Percentiles rank a stretch among this genome's conserved stretches.
Conservation (phyloP, 2,329 filamentous ascomycete genomes). For the Fusarium longipes region DNA sequence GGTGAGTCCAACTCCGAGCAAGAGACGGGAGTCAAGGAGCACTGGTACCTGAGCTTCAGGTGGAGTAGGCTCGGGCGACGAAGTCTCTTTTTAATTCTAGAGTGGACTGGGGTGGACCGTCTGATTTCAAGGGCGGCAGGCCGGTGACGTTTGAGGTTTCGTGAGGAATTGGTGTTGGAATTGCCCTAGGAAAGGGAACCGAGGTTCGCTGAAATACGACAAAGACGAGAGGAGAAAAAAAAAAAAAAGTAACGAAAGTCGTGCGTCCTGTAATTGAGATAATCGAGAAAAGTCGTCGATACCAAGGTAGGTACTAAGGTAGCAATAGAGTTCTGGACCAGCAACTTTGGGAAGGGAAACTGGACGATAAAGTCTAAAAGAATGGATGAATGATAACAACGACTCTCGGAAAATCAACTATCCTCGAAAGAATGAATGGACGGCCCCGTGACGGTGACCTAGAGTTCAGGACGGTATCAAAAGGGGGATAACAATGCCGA, state of each 20-base stretch:
- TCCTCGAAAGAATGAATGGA: conserved; percentile 36
- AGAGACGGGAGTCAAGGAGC: neutral
- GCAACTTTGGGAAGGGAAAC: conserved; percentile 1
- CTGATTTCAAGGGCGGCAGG: conserved; percentile 39
- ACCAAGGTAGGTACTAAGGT: too few species aligned
- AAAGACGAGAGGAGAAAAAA: conserved; percentile 3
- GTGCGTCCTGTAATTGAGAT: conserved; percentile 26
- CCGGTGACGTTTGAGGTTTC: conserved; percentile 38
- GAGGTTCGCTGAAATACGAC: conserved; percentile 29
- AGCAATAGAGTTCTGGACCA: conserved; percentile 7
- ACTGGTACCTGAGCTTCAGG: conserved; percentile 25
- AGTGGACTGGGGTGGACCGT: conserved; percentile 38
- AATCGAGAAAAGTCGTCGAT: conserved; percentile 7
- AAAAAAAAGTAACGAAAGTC: conserved; percentile 25
- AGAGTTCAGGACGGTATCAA: conserved; percentile 28
- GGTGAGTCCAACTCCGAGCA: conserved; percentile 19
- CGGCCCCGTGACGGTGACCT: conserved; percentile 33
- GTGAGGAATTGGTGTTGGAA: conserved; percentile 29
- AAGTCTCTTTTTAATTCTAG: conserved; percentile 30
- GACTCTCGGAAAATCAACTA: conserved; percentile 12
- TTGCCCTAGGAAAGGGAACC: conserved; percentile 21
- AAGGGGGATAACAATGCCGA: conserved; percentile 33
- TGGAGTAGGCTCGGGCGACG: conserved; percentile 33
- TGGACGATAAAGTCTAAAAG: conserved; percentile 10
- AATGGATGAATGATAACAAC: conserved; percentile 7